phyloP scores from a whole-genome alignment of 2,329 filamentous ascomycete genomes.

The Allantophomopsis lycopodina region DNA sequence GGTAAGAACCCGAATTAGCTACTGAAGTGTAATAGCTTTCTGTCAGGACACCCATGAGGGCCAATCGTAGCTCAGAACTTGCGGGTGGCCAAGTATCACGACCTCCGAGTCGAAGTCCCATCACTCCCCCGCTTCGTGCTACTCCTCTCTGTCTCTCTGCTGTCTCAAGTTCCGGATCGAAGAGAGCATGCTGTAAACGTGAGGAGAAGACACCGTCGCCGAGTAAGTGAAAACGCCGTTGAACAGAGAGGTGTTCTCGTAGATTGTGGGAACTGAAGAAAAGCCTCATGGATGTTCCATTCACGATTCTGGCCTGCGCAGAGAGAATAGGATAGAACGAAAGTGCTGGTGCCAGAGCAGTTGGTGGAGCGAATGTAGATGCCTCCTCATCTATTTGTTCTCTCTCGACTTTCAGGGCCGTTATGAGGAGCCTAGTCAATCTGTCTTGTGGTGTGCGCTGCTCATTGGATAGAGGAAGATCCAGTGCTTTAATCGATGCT shows the following conservation, averaged over 20 bases:
- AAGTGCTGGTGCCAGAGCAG: slow-evolving; percentile 44
- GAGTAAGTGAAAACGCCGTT: slow-evolving; percentile 70
- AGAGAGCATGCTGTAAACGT: slow-evolving; percentile 68
- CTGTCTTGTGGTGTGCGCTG: slow-evolving; percentile 7
- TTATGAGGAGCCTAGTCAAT: slow-evolving; percentile 10
- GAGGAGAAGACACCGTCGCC: slow-evolving; percentile 76
- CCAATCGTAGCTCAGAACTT: slow-evolving; percentile 81
- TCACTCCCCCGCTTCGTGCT: slow-evolving; percentile 53
- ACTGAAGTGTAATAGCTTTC: slow-evolving; percentile 47
- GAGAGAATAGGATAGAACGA: slow-evolving; percentile 65
- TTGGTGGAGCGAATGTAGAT: slow-evolving; percentile 15
- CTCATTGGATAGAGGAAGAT: slow-evolving; percentile 19
- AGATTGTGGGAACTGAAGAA: slow-evolving; percentile 66
- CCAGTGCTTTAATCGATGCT: slow-evolving; percentile 33
- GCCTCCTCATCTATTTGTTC: slow-evolving; percentile 3
- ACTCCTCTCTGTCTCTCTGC: slow-evolving; percentile 61
- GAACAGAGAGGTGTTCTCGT: slow-evolving; percentile 57
- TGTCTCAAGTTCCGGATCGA: slow-evolving; percentile 68
- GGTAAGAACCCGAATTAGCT: slow-evolving; percentile 16
- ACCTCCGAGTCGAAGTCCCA: slow-evolving; percentile 73
- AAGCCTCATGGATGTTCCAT: slow-evolving; percentile 60
- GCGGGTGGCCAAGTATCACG: slow-evolving; percentile 85
- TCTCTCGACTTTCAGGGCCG: slow-evolving; percentile 7
- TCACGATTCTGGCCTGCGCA: slow-evolving; percentile 64
- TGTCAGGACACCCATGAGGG: slow-evolving; percentile 70